phyloP scores from a whole-genome alignment of 2,329 filamentous ascomycete genomes.

The Aspergillus versicolor region DNA sequence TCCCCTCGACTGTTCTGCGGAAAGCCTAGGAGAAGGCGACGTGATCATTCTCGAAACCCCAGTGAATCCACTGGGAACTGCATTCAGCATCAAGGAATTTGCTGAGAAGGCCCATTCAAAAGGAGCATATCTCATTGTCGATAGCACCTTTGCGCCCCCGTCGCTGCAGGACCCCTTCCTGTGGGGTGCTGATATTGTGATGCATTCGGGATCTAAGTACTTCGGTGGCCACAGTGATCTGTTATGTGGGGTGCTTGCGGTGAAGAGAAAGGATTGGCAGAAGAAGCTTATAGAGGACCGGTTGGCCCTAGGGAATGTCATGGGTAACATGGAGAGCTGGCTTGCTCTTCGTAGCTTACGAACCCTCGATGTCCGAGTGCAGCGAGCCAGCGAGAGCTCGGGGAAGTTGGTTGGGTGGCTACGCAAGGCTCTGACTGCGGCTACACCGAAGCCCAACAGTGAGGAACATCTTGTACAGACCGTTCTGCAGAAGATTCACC shows the following conservation, averaged over 20 bases:
- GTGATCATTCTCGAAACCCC: constrained; percentile 91
- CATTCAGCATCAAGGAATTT: constrained; percentile 69
- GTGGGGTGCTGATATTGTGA: constrained; percentile 78
- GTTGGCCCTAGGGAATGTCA: constrained; percentile 74
- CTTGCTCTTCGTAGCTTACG: constrained; percentile 81
- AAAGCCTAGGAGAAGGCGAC: constrained; percentile 71
- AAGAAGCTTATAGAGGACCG: constrained; percentile 65
- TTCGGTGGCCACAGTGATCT: constrained; percentile 93
- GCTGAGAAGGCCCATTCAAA: constrained; percentile 68
- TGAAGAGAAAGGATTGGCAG: constrained; percentile 60
- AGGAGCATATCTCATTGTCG: constrained; percentile 80
- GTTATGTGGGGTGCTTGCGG: constrained; percentile 81
- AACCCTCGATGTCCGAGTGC: constrained; percentile 79
- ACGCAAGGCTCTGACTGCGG: constrained; percentile 46
- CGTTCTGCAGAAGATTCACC: constrained; percentile 63
- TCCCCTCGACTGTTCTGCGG: constrained; percentile 66
- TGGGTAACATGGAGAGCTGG: constrained; percentile 92
- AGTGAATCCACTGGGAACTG: constrained; percentile 83
- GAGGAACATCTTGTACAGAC: constrained; percentile 48
- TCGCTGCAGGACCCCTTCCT: constrained; percentile 82
- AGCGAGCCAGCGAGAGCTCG: constrained; percentile 71
- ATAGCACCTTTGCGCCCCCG: constrained; percentile 90
- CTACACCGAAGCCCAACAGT: constrained; percentile 37
- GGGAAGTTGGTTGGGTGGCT: constrained; percentile 72
- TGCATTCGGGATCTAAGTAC: constrained; percentile 96